A percentile compares a stretch with the other conserved stretches of the same genome.
phyloP scores from a whole-genome alignment of 2,329 filamentous ascomycete species.

The Knoxdaviesia proteae region DNA sequence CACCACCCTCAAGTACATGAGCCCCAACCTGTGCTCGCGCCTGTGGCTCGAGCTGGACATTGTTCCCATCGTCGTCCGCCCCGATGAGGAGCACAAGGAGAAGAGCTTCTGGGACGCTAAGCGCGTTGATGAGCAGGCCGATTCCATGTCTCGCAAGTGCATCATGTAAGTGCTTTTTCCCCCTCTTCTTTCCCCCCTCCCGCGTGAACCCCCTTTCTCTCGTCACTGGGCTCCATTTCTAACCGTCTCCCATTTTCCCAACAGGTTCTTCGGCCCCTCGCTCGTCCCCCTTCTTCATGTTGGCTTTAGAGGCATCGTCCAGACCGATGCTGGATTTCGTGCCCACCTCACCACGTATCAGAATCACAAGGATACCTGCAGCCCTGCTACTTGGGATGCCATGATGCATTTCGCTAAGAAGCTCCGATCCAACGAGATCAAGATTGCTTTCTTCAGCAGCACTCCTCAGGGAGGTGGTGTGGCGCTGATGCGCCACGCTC shows the following conservation, averaged over 20 bases:
- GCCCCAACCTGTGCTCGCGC: slow-evolving; percentile 44
- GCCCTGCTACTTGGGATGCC: slow-evolving; percentile 40
- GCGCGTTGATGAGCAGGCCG: slow-evolving; percentile 60
- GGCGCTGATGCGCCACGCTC: slow-evolving; percentile 60
- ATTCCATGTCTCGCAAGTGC: slow-evolving; percentile 63
- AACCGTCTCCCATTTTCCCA: neutral
- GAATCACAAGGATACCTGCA: slow-evolving; percentile 40
- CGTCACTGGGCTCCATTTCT: neutral
- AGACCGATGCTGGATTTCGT: slow-evolving; percentile 46
- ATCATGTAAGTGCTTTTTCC: slow-evolving; percentile 32
- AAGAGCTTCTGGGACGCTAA: slow-evolving; percentile 29
- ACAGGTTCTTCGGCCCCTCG: slow-evolving; percentile 52
- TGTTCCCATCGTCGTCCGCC: slow-evolving; percentile 44
- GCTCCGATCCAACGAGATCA: slow-evolving; percentile 41
- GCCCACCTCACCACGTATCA: slow-evolving; percentile 35
- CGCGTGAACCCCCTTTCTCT: neutral
- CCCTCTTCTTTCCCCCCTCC: neutral
- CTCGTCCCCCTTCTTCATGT: slow-evolving; percentile 48
- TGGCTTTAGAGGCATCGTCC: slow-evolving; percentile 45
- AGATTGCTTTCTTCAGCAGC: slow-evolving; percentile 59
- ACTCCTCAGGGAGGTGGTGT: slow-evolving; percentile 71
- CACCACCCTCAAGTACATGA: slow-evolving; percentile 32
- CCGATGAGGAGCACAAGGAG: slow-evolving; percentile 21
- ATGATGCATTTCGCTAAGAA: slow-evolving; percentile 41
- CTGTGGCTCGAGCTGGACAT: slow-evolving; percentile 63